Base-by-base conservation (phyloP, 202 grass and related monocot species). In the Panicum virgatum region DNA sequence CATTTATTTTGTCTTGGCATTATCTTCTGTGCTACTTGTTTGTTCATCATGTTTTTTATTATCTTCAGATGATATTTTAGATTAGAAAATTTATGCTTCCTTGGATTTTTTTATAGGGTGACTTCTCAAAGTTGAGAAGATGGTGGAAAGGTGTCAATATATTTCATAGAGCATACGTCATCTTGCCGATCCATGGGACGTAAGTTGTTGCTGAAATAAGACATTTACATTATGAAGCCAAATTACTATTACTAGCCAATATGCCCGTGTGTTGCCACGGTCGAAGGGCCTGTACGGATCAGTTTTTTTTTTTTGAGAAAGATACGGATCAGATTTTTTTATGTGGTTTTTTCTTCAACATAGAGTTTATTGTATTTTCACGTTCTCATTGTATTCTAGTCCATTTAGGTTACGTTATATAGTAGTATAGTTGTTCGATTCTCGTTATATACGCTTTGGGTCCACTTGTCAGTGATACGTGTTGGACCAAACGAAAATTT, bases 61-160 rank as follows among this genome's bases (percentile, higher is more conserved):
- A 53, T 79, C 38, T 64, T 82, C 32, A 68, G 27, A 44, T 70
- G n/a, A 45, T 77, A 45, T 77, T 18, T 77, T 72, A 39, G 23
- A 86, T 73, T 73, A 22, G 8, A 74, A 78, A 40, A 43, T 69
- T 74, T 77, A 77, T 42, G 23, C 13, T 64, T 32, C 25, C 2
- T 62, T 54, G 40, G 5, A 44, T 80, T 82, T 70, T 76, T 7
- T 86, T 72, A 12, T 69, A 90, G 88, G 46, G 13, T 80, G 47
- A 83, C 56, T 97, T 97, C 54, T 43, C 44, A 43, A 97, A 91
- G 89, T 87, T 97, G 78, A 93, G 94, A 82, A 89, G 88, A 87
- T 97, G 94, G 94, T 97, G 88, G 88, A 97, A 97, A 91, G 94
- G 88, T 86, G 84, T 91, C 37, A 88, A 91, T 86, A 93, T 93